Percentiles rank a stretch among this genome's conserved stretches.
Evolutionary conservation across 805 yeast genomes (phyloP).

Genomic region (Helenozyma baotianmanensis): DNA sequence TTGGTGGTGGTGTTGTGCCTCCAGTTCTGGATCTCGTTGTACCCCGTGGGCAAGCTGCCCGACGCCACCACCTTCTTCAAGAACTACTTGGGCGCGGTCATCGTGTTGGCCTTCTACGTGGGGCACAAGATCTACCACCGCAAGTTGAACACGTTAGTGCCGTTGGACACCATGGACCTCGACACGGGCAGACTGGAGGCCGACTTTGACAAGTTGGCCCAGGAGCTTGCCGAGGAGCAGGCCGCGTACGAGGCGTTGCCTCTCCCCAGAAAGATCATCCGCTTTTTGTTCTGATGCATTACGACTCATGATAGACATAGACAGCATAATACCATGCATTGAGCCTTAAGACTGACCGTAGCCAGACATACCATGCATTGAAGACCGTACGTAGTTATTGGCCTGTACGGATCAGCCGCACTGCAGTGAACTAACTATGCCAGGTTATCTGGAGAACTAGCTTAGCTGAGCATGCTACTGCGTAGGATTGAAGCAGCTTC

Average conservation of each 20-base stretch:
- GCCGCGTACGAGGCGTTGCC: constrained; percentile 11
- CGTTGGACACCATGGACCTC: constrained; percentile 20
- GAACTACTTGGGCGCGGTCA: constrained; percentile 23
- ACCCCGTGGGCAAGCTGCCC: constrained; percentile 21
- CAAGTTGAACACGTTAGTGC: constrained; percentile 17
- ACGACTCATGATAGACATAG: too few relatives aligned
- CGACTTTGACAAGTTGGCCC: constrained; percentile 18
- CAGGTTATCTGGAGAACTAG: background rate
- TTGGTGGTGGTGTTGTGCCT: constrained; percentile 19
- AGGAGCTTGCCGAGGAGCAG: constrained; percentile 20
- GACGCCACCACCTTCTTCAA: constrained; percentile 20
- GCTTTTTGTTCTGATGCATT: constrained; percentile 8
- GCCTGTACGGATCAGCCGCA: too few relatives aligned
- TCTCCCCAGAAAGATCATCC: constrained; percentile 13
- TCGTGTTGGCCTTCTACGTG: constrained; percentile 18
- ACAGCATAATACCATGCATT: too few relatives aligned
- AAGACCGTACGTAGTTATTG: too few relatives aligned
- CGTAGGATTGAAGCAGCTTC: too few relatives aligned
- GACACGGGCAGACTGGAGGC: constrained; percentile 23
- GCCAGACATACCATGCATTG: too few relatives aligned
- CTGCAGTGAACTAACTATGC: too few relatives aligned
- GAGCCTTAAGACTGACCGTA: too few relatives aligned
- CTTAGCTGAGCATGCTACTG: too few relatives aligned
- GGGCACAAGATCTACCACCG: constrained; percentile 22
- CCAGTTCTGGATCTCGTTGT: constrained; percentile 26